These are phyloP conservation scores for Chiua virens DNA, from an alignment of 768 basidiomycete species.

Conservation along the genomic window DNA sequence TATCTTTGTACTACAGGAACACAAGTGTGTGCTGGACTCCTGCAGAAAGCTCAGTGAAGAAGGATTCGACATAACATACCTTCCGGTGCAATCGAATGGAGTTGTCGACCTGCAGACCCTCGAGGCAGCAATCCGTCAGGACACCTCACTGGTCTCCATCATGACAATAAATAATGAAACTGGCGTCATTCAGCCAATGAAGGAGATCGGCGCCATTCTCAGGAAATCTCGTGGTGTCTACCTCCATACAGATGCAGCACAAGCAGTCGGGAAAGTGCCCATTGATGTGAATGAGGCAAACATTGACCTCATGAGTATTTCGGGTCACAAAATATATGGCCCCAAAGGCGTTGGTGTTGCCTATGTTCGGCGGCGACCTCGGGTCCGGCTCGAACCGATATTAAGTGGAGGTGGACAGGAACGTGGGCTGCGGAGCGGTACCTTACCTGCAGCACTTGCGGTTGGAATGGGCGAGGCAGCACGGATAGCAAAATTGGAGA, in stretches of 20 bases:
- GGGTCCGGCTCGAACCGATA: constrained; percentile 93
- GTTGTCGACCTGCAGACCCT: constrained; percentile 76
- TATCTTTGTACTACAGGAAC: constrained; percentile 60
- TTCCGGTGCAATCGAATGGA: constrained; percentile 90
- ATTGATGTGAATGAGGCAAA: constrained; percentile 95
- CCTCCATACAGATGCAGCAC: constrained; percentile 97
- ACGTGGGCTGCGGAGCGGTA: constrained; percentile 93
- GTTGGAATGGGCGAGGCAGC: constrained; percentile 96
- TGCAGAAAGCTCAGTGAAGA: constrained; percentile 94
- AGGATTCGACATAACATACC: constrained; percentile 96
- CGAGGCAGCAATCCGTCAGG: constrained; percentile 86
- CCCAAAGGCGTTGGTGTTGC: constrained; percentile 96
- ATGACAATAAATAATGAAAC: constrained; percentile 99
- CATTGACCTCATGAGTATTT: constrained; percentile 93
- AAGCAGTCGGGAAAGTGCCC: constrained; percentile 89
- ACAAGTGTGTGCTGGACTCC: constrained; percentile 98
- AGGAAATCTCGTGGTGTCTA: constrained; percentile 88
- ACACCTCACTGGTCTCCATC: constrained; percentile 91
- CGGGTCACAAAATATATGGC: constrained; percentile 97
- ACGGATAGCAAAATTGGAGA: constrained; percentile 87
- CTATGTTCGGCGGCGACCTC: constrained; percentile 88
- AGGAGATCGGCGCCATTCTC: constrained; percentile 86
- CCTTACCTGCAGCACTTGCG: constrained; percentile 80
- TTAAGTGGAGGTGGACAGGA: constrained; percentile 97
- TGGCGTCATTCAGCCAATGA: constrained; percentile 95